These are phyloP conservation scores for Fusarium humuli DNA, from an alignment of 2,329 filamentous ascomycete species.

Conservation along the genomic window DNA sequence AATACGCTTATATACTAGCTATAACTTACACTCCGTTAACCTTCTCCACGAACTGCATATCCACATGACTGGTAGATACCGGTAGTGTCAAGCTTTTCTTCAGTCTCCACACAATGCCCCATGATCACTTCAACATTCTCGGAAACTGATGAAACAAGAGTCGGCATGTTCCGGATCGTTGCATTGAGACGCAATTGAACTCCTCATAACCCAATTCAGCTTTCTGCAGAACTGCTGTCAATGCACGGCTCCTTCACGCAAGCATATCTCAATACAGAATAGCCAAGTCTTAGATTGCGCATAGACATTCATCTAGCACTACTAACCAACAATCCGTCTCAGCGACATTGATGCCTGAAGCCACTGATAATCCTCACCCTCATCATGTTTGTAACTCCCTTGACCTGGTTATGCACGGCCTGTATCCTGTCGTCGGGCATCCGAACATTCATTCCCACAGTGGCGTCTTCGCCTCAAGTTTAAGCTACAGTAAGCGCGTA, in stretches of 20 bases:
- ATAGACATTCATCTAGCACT: not conserved
- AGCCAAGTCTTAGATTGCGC: conserved; percentile 2
- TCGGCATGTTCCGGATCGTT: not conserved
- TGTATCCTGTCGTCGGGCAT: not conserved
- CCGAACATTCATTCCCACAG: not conserved
- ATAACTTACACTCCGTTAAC: not conserved
- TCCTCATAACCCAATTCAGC: not conserved
- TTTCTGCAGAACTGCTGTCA: not conserved
- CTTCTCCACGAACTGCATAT: not conserved
- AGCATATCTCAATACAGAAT: conserved; percentile 12
- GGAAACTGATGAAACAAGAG: not conserved
- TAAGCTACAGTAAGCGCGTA: conserved; percentile 9
- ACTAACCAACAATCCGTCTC: not conserved
- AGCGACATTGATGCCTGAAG: not conserved
- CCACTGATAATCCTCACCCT: not conserved
- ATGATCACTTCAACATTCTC: not conserved
- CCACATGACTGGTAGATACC: not conserved
- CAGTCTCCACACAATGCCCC: not conserved
- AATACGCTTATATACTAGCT: not conserved
- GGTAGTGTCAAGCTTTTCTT: not conserved
- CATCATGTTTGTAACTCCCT: not conserved
- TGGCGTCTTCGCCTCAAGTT: conserved; percentile 22
- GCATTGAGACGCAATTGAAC: not conserved
- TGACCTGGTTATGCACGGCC: not conserved
- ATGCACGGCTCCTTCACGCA: conserved; percentile 10